A percentile compares a stretch with the other conserved stretches of the same genome.
Evolutionary conservation across 257 asterid species (phyloP).

Genomic region (Jacaranda copaia): DNA sequence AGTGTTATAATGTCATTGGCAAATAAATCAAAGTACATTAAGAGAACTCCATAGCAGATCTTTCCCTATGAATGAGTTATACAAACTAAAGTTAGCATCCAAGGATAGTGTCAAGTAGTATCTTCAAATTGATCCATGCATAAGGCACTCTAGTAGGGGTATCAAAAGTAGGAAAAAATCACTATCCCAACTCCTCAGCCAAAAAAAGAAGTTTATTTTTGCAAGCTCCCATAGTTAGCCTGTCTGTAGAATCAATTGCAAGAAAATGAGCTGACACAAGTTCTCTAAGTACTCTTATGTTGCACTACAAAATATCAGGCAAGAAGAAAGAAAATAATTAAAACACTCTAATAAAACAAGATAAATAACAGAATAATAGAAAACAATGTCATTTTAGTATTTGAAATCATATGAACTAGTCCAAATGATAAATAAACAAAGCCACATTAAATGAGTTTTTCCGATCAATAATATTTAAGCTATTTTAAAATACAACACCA

Average conservation of each 20-base stretch:
- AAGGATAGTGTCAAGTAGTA: conserved; percentile 30
- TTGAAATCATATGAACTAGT: conserved; percentile 6
- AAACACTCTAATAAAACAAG: conserved; percentile 46
- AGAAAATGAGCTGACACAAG: conserved; percentile 99
- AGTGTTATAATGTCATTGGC: too few relatives aligned
- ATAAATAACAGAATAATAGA: conserved; percentile 24
- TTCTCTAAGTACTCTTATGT: conserved; percentile 99
- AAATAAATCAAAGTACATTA: conserved; percentile 1
- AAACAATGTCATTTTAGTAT: conserved; percentile 20
- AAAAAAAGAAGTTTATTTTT: conserved; percentile 79
- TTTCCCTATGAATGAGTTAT: conserved; percentile 22
- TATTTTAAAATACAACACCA: conserved; percentile 11
- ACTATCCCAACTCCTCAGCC: conserved; percentile 88
- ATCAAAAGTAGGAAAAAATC: conserved; percentile 86
- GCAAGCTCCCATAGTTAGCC: conserved; percentile 78
- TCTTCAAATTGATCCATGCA: conserved; percentile 98
- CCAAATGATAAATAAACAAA: conserved; percentile 12
- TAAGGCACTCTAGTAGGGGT: conserved; percentile 96
- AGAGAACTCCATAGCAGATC: background rate
- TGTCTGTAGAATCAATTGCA: conserved; percentile 97
- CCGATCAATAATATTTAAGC: conserved; percentile 11
- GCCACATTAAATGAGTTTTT: conserved; percentile 21
- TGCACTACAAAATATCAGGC: conserved; percentile 88
- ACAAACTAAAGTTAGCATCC: background rate
- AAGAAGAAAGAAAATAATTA: conserved; percentile 45